phyloP scores from a whole-genome alignment of 1,284 basidiomycete species.

The Sporisorium scitamineum region DNA sequence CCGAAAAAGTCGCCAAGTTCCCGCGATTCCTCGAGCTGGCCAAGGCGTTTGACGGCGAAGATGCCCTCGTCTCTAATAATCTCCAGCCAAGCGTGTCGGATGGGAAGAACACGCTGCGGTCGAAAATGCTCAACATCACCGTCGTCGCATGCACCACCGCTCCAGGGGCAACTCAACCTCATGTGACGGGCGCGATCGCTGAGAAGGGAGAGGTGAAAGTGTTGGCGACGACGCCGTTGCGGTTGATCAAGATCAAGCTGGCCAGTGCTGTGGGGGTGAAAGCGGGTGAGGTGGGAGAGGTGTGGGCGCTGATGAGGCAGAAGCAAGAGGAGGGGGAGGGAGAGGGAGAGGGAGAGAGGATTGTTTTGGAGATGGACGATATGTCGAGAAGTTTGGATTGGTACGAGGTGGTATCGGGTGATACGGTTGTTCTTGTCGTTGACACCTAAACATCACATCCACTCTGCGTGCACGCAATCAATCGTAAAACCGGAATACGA shows the following conservation, averaged over 20 bases:
- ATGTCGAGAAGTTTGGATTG: conserved; percentile 38
- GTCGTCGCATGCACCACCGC: conserved; percentile 7
- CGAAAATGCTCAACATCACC: conserved; percentile 34
- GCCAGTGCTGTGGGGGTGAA: conserved; percentile 25
- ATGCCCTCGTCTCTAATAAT: not conserved
- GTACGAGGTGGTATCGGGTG: conserved; percentile 44
- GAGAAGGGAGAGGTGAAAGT: conserved; percentile 15
- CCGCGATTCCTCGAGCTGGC: conserved; percentile 38
- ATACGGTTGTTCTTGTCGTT: conserved; percentile 28
- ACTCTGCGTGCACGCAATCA: not conserved
- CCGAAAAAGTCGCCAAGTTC: conserved; percentile 13
- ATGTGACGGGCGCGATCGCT: not conserved
- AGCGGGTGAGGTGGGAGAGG: conserved; percentile 9
- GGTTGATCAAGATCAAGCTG: conserved; percentile 46
- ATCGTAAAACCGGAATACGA: not conserved
- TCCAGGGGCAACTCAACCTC: not conserved
- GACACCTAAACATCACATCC: not conserved
- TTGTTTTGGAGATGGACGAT: conserved; percentile 52
- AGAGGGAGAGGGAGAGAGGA: conserved; percentile 12
- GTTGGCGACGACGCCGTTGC: conserved; percentile 49
- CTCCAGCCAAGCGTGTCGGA: not conserved
- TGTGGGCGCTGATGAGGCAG: conserved; percentile 52
- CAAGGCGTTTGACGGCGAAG: conserved; percentile 22
- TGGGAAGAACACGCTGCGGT: conserved; percentile 22
- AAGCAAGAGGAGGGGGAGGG: not conserved